Conservation (phyloP, 202 grass and related monocot species). For the Schoenoplectus triqueter region DNA sequence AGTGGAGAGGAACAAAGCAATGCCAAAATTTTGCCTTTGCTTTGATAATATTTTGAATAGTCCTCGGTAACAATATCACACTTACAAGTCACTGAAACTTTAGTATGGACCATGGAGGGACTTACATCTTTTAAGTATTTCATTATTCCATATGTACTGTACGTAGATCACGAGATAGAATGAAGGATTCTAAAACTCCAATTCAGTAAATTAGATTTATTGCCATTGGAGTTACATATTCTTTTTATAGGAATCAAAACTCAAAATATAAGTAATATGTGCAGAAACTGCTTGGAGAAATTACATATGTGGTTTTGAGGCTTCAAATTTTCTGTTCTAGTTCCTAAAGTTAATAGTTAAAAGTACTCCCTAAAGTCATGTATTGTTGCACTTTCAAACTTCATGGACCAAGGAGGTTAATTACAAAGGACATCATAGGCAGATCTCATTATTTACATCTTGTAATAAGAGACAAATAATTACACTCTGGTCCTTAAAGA, state of each 20-base stretch:
- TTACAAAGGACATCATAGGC: no score
- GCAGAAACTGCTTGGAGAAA: neutral
- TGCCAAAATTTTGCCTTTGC: no score
- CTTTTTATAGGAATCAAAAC: neutral
- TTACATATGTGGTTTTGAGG: neutral
- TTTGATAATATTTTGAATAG: constrained; percentile 8
- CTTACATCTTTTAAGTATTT: neutral
- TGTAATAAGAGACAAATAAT: no score
- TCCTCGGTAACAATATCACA: neutral
- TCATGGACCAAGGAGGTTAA: no score
- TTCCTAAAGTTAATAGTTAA: no score
- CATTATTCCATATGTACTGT: neutral
- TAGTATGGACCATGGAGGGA: neutral
- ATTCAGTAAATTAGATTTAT: constrained; percentile 21
- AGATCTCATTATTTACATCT: no score
- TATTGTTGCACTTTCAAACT: no score
- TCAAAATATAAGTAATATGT: neutral
- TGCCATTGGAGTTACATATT: neutral
- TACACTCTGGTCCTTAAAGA: no score
- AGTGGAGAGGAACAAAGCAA: neutral
- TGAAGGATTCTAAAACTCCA: neutral
- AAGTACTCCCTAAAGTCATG: no score
- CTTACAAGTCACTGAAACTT: neutral
- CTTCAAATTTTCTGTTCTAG: no score
- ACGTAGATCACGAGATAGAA: neutral